These are phyloP conservation scores for Saprolegnia parasitica DNA, from an alignment of 352 stramenopile genomes.

Conservation along the genomic window DNA sequence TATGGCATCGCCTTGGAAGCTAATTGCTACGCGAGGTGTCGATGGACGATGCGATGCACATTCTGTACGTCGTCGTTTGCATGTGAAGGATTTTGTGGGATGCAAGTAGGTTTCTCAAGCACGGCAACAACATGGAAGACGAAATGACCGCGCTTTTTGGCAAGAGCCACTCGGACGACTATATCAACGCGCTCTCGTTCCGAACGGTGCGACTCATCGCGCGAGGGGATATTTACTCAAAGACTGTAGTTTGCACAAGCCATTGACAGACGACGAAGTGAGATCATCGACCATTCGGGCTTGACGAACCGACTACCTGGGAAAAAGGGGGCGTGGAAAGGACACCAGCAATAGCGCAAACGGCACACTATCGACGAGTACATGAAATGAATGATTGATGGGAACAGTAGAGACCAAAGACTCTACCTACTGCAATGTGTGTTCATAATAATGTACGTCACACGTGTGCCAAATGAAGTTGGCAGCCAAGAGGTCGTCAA, in stretches of 20 bases:
- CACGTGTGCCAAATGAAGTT: too few species aligned
- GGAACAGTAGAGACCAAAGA: too few species aligned
- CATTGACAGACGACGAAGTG: constrained; percentile 5
- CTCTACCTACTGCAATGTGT: too few species aligned
- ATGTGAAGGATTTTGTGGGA: neutral
- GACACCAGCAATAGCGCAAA: neutral
- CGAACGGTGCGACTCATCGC: constrained; percentile 36
- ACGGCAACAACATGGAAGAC: constrained; percentile 67
- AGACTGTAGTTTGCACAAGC: constrained; percentile 7
- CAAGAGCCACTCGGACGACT: constrained; percentile 46
- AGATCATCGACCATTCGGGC: constrained; percentile 6
- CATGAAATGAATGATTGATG: too few species aligned
- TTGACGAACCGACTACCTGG: neutral
- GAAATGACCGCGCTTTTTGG: constrained; percentile 76
- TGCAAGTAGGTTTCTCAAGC: constrained; percentile 37
- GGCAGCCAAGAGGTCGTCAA: too few species aligned
- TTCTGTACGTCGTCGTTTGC: constrained; percentile 40
- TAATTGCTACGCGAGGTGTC: constrained; percentile 40
- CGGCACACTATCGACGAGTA: too few species aligned
- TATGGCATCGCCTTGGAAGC: neutral
- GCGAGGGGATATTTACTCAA: neutral
- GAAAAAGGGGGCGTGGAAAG: neutral
- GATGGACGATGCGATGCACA: constrained; percentile 72
- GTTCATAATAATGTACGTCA: too few species aligned
- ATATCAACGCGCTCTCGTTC: constrained; percentile 51